Evolutionary conservation across 495 filamentous ascomycete genomes (phyloP).

Genomic region (Penicillium subrubescens): DNA sequence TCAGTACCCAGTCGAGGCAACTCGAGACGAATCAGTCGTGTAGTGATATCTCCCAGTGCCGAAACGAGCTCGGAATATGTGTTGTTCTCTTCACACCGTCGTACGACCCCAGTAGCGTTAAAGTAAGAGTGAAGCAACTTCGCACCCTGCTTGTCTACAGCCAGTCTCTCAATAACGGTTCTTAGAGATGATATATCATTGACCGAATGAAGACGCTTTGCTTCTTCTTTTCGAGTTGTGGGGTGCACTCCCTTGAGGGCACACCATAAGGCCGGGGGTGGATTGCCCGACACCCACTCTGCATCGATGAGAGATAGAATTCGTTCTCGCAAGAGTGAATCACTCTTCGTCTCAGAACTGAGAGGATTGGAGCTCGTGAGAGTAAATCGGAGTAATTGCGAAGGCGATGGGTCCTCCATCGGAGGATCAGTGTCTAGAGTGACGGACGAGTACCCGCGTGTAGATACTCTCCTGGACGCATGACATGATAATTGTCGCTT

Average conservation of each 20-base stretch:
- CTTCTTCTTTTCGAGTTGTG: conserved; percentile 6
- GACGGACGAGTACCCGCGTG: conserved; percentile 11
- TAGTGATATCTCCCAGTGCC: conserved; percentile 29
- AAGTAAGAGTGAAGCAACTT: background rate
- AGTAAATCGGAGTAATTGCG: conserved; percentile 35
- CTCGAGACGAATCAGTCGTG: conserved; percentile 25
- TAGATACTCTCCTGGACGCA: background rate
- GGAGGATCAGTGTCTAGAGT: conserved; percentile 2
- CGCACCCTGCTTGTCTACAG: conserved; percentile 10
- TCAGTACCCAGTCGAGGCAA: background rate
- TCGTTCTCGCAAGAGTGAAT: conserved; percentile 6
- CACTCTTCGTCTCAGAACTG: background rate
- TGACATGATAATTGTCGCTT: background rate
- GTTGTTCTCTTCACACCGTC: conserved; percentile 18
- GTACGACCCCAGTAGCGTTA: conserved; percentile 4
- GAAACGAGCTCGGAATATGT: conserved; percentile 34
- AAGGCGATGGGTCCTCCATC: conserved; percentile 26
- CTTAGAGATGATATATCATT: conserved; percentile 11
- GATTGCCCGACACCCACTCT: conserved; percentile 27
- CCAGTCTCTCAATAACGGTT: conserved; percentile 25
- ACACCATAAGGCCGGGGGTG: conserved; percentile 28
- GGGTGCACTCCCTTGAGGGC: conserved; percentile 20
- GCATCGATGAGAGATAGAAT: conserved; percentile 22
- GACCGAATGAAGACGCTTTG: conserved; percentile 12
- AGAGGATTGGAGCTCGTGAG: conserved; percentile 25